Base-by-base conservation (phyloP, 495 filamentous ascomycete species). In the Amniculicola lignicola region DNA sequence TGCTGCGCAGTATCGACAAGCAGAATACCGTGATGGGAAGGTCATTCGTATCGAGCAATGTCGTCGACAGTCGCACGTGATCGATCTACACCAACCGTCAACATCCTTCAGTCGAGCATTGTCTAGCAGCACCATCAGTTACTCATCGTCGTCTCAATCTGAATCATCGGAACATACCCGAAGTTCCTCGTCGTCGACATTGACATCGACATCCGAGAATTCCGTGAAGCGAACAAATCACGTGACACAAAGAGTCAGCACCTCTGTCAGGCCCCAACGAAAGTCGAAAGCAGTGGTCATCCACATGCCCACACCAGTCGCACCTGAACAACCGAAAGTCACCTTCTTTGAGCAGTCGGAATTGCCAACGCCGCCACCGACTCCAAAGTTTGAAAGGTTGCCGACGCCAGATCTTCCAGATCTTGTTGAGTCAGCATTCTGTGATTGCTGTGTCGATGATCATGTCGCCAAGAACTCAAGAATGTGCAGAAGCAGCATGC, bases 391-490 rank as follows among this genome's bases (percentile, higher is more conserved):
- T 11, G 44, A 47, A 40, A 28, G 65, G 27, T 42, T 67, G 23
- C 46, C 65, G 24, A 67, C 65, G 18, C 65, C 65, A 48, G 65
- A 67, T 6, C 44, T 67, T 28, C 33, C 49, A 7, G 50, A 59
- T 23, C 23, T 61, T 16, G 62, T 43, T 21, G 37, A 59, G 19
- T 22, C 15, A 6, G 44, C 35, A 16, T 67, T 67, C 25, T 67
- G 65, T 27, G 51, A 54, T 22, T 67, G 65, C 44, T 62, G 61
- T 50, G 39, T 29, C 19, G 25, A 35, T 35, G 28, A 40, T 3
- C 37, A 16, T 14, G 38, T 54, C 33, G n/a, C 56, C 9, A 55
- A 52, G 21, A 62, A 41, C 15, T 59, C 46, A 33, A 19, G 42
- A 7, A 54, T 49, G 4, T 65, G 57, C 44, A 53, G 57, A 36